Conservation (phyloP, 2,329 filamentous ascomycete species). For the Alternaria brassicae region DNA sequence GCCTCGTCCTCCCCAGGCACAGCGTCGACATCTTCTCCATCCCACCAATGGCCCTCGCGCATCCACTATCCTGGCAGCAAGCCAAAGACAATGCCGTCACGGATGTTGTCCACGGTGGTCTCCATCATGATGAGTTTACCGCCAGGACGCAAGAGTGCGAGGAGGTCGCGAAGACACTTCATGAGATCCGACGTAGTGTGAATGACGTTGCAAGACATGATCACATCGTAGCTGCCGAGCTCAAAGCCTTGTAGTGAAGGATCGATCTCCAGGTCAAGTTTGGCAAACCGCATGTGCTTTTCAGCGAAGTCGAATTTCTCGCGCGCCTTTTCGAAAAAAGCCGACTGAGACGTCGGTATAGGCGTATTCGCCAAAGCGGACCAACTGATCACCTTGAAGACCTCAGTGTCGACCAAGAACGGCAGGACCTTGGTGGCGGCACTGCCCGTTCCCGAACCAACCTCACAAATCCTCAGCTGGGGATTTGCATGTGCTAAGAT, state of each 20-base stretch:
- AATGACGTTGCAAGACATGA: slow-evolving; percentile 21
- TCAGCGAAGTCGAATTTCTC: slow-evolving; percentile 9
- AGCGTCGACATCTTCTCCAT: slow-evolving; percentile 9
- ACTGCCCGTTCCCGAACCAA: slow-evolving; percentile 18
- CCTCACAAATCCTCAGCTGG: slow-evolving; percentile 15
- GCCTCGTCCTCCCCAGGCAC: slow-evolving; percentile 7
- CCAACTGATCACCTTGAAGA: slow-evolving; percentile 9
- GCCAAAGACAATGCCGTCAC: slow-evolving; percentile 14
- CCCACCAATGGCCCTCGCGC: slow-evolving; percentile 17
- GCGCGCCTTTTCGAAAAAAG: slow-evolving; percentile 13
- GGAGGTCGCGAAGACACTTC: slow-evolving; percentile 7
- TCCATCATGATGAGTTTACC: slow-evolving; percentile 22
- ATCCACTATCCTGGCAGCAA: slow-evolving; percentile 16
- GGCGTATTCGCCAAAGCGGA: slow-evolving; percentile 17
- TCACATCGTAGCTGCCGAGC: slow-evolving; percentile 20
- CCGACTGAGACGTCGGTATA: slow-evolving; percentile 16
- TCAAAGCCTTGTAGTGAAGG: slow-evolving; percentile 18
- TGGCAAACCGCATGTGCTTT: slow-evolving; percentile 14
- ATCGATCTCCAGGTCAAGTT: slow-evolving; percentile 17
- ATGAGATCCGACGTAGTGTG: slow-evolving; percentile 19
- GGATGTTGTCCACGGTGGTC: slow-evolving; percentile 2
- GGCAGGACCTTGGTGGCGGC: slow-evolving; percentile 3
- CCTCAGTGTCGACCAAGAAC: slow-evolving; percentile 9
- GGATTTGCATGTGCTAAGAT: slow-evolving; percentile 11
- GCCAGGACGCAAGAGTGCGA: slow-evolving; percentile 8